These are phyloP conservation scores for Camellia japonica DNA, from an alignment of 148 eudicot genomes.

Conservation along the genomic window DNA sequence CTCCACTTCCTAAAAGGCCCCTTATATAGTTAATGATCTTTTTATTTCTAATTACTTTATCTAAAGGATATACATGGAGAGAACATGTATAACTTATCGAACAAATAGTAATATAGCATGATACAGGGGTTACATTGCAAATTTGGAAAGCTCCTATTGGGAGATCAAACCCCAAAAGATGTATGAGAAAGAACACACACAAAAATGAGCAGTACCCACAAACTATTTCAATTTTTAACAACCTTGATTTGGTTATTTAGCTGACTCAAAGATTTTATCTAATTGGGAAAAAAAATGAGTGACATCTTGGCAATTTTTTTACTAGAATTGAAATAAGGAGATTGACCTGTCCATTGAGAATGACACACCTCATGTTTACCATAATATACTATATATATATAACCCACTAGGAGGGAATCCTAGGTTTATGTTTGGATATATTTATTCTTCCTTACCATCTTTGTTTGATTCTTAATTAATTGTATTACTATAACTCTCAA, in stretches of 20 bases:
- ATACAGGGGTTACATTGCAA: not conserved
- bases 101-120: too few relatives aligned
- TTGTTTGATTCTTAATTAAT: not conserved
- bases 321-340: not conserved
- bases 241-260: slow-evolving; percentile 11
- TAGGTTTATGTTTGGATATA: slow-evolving; percentile 7
- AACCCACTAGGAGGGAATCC: slow-evolving; percentile 18
- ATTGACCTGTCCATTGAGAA: slow-evolving; percentile 1
- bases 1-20: too few relatives aligned
- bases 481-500: not conserved
- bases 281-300: not conserved
- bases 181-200: too few relatives aligned
- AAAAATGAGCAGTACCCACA: too few relatives aligned
- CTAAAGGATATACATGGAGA: not conserved
- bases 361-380: not conserved
- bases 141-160: not conserved
- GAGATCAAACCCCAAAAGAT: not conserved
- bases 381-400: not conserved
- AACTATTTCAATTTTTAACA: not conserved
- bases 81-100: too few relatives aligned
- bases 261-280: not conserved
- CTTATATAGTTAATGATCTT: too few relatives aligned
- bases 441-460: not conserved
- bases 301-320: not conserved
- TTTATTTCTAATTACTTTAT: too few relatives aligned